phyloP scores from a whole-genome alignment of 2,329 filamentous ascomycete genomes.

The Colletotrichum sp. region DNA sequence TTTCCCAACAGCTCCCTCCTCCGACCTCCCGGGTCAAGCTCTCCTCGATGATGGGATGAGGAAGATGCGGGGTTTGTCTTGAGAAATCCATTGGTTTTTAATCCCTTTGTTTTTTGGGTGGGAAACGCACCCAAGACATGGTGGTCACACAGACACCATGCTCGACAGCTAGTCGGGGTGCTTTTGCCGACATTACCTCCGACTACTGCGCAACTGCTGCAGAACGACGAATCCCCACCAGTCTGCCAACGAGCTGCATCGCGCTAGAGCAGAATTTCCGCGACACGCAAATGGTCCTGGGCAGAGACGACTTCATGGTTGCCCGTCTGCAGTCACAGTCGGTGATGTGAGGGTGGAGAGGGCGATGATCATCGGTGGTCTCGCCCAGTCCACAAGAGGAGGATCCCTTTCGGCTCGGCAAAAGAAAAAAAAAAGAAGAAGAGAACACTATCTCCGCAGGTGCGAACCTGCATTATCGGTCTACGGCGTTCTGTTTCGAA shows the following conservation, averaged over 20 bases:
- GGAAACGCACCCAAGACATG: background rate
- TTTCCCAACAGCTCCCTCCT: background rate
- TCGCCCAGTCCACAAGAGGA: background rate
- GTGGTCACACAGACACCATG: background rate
- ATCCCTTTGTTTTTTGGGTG: background rate
- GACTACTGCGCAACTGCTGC: background rate
- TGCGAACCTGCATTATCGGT: background rate
- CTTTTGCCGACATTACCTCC: background rate
- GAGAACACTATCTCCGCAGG: background rate
- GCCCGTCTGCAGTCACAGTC: background rate
- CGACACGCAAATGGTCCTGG: background rate
- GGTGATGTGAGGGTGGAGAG: background rate
- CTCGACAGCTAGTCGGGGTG: background rate
- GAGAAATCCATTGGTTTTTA: background rate
- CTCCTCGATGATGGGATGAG: background rate
- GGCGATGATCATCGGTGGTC: background rate
- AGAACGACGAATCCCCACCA: background rate
- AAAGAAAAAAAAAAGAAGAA: background rate
- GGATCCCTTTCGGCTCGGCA: background rate
- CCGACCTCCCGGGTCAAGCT: background rate
- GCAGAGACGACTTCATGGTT: background rate
- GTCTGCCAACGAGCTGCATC: background rate
- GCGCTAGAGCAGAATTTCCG: slow-evolving; percentile 4
- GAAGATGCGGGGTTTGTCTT: background rate
- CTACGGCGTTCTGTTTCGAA: background rate